Evolutionary conservation across 2,329 filamentous ascomycete species (phyloP).

Genomic region (Chaetothyriales sp.): DNA sequence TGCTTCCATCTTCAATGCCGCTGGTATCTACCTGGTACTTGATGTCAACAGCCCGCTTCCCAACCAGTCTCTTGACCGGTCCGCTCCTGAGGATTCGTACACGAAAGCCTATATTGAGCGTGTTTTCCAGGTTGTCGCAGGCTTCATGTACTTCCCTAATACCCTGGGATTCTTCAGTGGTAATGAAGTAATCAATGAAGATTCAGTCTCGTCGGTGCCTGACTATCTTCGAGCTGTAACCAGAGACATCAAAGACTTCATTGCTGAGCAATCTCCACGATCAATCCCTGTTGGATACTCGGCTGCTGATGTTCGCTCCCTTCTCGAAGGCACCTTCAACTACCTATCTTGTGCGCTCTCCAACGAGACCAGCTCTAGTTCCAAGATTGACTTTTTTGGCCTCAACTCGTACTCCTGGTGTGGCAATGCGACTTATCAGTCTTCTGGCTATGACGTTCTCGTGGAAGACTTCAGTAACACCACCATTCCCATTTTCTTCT

Average conservation of each 20-base stretch:
- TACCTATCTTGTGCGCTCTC: conserved; percentile 46
- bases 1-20: conserved; percentile 51
- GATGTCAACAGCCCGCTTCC: conserved; percentile 51
- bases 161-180: conserved; percentile 53
- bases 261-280: conserved; percentile 43
- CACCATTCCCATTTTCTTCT: conserved; percentile 52
- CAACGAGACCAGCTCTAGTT: conserved; percentile 37
- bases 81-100: conserved; percentile 42
- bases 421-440: conserved; percentile 42
- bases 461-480: conserved; percentile 45
- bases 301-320: conserved; percentile 49
- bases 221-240: conserved; percentile 50
- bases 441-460: conserved; percentile 43
- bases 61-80: conserved; percentile 44
- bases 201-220: conserved; percentile 40
- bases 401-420: conserved; percentile 60
- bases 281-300: conserved; percentile 55
- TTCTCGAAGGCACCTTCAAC: conserved; percentile 46
- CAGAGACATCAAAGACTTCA: conserved; percentile 56
- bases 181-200: conserved; percentile 55
- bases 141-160: conserved; percentile 54
- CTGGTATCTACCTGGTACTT: conserved; percentile 52
- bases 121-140: conserved; percentile 50
- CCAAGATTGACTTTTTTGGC: conserved; percentile 51
- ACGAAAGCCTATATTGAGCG: conserved; percentile 41